phyloP scores from a whole-genome alignment of 169 alveolate species.

The Perkinsus olseni region DNA sequence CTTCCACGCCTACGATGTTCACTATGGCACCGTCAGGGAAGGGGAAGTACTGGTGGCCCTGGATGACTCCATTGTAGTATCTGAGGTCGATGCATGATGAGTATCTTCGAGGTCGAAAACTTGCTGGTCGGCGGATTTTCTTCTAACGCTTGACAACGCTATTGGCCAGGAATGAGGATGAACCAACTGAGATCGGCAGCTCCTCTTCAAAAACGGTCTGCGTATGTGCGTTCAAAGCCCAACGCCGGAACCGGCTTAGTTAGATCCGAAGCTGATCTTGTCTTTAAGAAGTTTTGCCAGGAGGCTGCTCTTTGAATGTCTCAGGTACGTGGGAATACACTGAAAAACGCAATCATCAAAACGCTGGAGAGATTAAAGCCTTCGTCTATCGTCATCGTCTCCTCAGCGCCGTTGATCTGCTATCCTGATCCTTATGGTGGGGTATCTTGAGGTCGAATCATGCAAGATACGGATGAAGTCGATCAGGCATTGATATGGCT shows the following conservation, averaged over 20 bases:
- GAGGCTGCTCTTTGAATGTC: no score
- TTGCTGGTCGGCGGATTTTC: no score
- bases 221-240: no score
- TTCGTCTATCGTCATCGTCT: constrained; percentile 17
- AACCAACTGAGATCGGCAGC: no score
- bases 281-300: no score
- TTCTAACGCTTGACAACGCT: no score
- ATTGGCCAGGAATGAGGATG: no score
- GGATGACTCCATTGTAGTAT: constrained; percentile 43
- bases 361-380: constrained; percentile 33
- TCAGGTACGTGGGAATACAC: constrained; percentile 32
- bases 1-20: constrained; percentile 15
- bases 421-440: neutral
- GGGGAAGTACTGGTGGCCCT: constrained; percentile 26
- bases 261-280: no score
- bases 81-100: no score
- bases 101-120: no score
- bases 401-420: constrained; percentile 19
- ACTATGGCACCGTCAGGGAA: constrained; percentile 1
- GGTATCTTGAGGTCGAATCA: neutral
- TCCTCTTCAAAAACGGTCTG: no score
- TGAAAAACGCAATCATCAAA: constrained; percentile 30
- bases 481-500: constrained; percentile 35
- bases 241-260: neutral
- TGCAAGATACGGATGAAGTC: neutral